Conservation (phyloP, 345 rosid species). For the Boechera retrofracta region DNA sequence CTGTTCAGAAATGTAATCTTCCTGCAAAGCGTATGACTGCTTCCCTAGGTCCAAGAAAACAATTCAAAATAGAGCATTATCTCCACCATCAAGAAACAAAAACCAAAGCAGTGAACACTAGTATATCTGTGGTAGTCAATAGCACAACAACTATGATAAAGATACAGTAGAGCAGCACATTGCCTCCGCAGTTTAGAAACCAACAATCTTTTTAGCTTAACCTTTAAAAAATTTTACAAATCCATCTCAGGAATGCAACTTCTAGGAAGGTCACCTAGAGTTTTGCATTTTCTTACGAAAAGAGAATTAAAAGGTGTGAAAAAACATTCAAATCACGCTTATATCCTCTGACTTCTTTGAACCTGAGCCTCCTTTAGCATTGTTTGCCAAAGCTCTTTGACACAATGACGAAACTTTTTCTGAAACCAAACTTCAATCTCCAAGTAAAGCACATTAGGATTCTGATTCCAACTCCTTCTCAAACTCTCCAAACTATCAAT, state of each 20-base stretch:
- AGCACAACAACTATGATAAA: conserved; percentile 26
- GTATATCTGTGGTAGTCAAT: conserved; percentile 10
- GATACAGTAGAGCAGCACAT: conserved; percentile 16
- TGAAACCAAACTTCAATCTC: conserved; percentile 83
- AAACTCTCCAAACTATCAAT: conserved; percentile 58
- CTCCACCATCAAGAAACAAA: conserved; percentile 21
- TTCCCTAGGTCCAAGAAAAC: conserved; percentile 62
- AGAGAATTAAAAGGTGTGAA: not conserved
- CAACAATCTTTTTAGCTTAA: conserved; percentile 24
- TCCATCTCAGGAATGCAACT: conserved; percentile 27
- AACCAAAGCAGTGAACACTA: conserved; percentile 18
- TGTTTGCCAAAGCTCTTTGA: conserved; percentile 63
- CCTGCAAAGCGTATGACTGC: conserved; percentile 75
- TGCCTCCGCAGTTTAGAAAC: not conserved
- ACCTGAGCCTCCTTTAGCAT: conserved; percentile 60
- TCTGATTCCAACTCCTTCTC: conserved; percentile 59
- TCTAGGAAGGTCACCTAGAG: conserved; percentile 8
- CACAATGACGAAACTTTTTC: conserved; percentile 53
- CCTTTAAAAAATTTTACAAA: conserved; percentile 11
- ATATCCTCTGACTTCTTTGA: conserved; percentile 5
- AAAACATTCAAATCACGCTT: not conserved
- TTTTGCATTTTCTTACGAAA: not conserved
- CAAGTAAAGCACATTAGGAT: conserved; percentile 51
- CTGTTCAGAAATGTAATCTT: conserved; percentile 85
- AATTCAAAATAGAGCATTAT: conserved; percentile 30